These are phyloP conservation scores for Candida pseudofarinosa DNA, from an alignment of 805 yeast species.

Conservation along the genomic window DNA sequence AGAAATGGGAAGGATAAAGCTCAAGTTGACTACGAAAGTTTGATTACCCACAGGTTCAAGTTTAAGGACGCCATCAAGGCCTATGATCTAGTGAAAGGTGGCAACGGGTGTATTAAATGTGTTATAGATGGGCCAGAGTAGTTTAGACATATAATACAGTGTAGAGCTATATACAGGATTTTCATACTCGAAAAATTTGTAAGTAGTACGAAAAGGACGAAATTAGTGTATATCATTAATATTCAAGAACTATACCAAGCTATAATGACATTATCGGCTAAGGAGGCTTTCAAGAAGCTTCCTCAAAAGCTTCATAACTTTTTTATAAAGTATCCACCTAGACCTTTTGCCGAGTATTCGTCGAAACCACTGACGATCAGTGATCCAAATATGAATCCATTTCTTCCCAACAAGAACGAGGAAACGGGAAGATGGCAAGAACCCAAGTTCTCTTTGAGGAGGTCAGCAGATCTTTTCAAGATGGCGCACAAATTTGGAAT, in stretches of 20 bases:
- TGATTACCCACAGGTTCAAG: constrained; percentile 70
- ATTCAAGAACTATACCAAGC: background rate
- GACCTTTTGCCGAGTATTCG: constrained; percentile 67
- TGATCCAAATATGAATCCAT: constrained; percentile 79
- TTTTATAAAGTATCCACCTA: constrained; percentile 80
- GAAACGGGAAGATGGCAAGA: constrained; percentile 73
- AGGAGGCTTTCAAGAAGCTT: constrained; percentile 52
- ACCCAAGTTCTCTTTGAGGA: constrained; percentile 74
- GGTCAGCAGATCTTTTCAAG: constrained; percentile 80
- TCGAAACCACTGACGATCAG: constrained; percentile 58
- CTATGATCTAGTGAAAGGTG: constrained; percentile 63
- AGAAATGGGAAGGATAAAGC: constrained; percentile 36
- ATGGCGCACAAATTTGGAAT: constrained; percentile 80
- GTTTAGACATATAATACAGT: background rate
- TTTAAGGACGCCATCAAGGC: constrained; percentile 76
- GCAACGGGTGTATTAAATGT: constrained; percentile 69
- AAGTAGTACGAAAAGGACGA: background rate
- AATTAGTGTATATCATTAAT: no score
- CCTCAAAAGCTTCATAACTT: constrained; percentile 70
- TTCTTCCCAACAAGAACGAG: constrained; percentile 79
- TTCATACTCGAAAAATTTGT: background rate
- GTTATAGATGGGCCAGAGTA: constrained; percentile 74
- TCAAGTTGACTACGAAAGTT: constrained; percentile 55
- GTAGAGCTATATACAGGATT: background rate
- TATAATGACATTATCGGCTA: constrained; percentile 26